Conservation (phyloP, 176 grass and related monocot genomes). For the Hyparrhenia diplandra region DNA sequence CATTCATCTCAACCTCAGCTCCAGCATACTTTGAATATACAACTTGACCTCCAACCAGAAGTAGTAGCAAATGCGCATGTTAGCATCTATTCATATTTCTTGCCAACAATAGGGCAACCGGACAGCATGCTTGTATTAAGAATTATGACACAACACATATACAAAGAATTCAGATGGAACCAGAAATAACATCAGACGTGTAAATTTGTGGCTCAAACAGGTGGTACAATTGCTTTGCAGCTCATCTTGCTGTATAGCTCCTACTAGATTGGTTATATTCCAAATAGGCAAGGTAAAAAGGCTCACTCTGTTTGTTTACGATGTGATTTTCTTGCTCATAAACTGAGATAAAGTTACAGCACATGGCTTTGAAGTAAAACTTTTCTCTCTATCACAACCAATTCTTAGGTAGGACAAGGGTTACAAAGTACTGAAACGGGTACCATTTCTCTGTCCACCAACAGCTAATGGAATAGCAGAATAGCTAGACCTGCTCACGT, state of each 20-base stretch:
- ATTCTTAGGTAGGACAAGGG: not conserved
- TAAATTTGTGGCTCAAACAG: not conserved
- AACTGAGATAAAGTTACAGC: not conserved
- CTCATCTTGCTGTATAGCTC: not conserved
- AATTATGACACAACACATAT: not conserved
- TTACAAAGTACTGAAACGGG: not conserved
- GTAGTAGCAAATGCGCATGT: slow-evolving; percentile 4
- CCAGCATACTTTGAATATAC: slow-evolving; percentile 75
- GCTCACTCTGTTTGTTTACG: not conserved
- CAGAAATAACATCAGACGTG: not conserved
- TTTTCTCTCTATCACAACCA: not conserved
- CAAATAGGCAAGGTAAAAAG: not conserved
- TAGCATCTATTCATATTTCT: not conserved
- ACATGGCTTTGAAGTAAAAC: not conserved
- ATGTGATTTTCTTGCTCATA: not conserved
- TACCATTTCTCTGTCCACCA: not conserved
- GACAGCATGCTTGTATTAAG: not conserved
- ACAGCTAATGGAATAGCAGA: not conserved
- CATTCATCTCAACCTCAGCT: slow-evolving; percentile 78
- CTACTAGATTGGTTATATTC: not conserved
- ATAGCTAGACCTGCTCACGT: not conserved
- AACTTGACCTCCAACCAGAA: slow-evolving; percentile 58
- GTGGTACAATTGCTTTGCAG: not conserved
- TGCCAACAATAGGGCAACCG: not conserved
- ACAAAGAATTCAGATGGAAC: not conserved